Percentiles rank a stretch among this genome's conserved stretches.
phyloP scores from a whole-genome alignment of 192 early-diverging fungal species.

The Coemansia sp. region DNA sequence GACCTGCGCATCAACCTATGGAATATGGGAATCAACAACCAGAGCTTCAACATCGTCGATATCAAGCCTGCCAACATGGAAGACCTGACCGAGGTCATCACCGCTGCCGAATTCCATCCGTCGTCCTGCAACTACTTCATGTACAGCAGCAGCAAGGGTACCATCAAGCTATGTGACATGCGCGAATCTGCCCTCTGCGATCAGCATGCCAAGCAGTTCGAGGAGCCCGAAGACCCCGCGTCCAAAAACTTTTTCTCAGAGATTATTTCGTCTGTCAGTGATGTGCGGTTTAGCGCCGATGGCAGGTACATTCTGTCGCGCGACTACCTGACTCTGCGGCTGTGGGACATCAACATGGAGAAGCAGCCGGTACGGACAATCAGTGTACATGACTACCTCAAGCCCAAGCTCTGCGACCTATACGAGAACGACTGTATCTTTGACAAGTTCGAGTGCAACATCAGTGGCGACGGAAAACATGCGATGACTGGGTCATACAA shows the following conservation, averaged over 20 bases:
- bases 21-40: constrained; percentile 96
- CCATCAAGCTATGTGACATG: constrained; percentile 98
- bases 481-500: constrained; percentile 97
- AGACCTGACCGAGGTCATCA: constrained; percentile 98
- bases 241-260: constrained; percentile 99
- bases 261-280: constrained; percentile 98
- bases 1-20: constrained; percentile 98
- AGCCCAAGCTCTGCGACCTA: constrained; percentile 94
- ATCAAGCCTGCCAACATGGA: constrained; percentile 99
- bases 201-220: constrained; percentile 90
- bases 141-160: constrained; percentile 98
- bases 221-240: constrained; percentile 90
- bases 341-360: constrained; percentile 99
- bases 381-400: constrained; percentile 94
- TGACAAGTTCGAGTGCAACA: constrained; percentile 99
- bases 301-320: constrained; percentile 96
- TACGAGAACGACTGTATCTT: constrained; percentile 99
- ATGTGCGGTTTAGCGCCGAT: constrained; percentile 94
- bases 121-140: constrained; percentile 94
- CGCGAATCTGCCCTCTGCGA: constrained; percentile 93
- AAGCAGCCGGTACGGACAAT: constrained; percentile 90
- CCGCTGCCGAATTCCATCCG: constrained; percentile 97
- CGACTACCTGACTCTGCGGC: constrained; percentile 95
- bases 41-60: constrained; percentile 99
- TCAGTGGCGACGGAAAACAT: constrained; percentile 92